Percentiles rank a stretch among this genome's conserved stretches.
Conservation (phyloP, 2,329 filamentous ascomycete species). For the Xylaria sp. region DNA sequence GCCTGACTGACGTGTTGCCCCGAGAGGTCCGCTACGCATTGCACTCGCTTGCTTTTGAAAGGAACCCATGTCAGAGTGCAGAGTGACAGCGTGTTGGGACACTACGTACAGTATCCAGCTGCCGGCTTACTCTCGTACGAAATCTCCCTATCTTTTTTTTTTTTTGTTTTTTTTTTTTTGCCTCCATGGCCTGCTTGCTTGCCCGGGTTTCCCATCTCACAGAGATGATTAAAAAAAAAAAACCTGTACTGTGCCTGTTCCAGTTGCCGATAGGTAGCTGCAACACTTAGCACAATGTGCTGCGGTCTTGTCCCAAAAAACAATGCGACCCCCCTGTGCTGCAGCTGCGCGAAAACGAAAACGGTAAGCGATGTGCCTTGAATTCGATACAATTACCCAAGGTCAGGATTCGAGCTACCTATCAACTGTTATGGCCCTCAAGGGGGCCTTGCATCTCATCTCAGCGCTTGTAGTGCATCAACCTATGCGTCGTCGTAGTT, state of each 20-base stretch:
- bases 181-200: constrained; percentile 5
- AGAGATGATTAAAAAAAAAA: background rate
- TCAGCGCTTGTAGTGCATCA: constrained; percentile 26
- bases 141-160: too few species aligned
- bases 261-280: constrained; percentile 5
- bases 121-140: constrained; percentile 28
- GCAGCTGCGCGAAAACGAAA: constrained; percentile 23
- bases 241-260: constrained; percentile 4
- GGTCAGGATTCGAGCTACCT: background rate
- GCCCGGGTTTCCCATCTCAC: background rate
- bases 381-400: constrained; percentile 10
- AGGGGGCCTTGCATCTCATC: constrained; percentile 26
- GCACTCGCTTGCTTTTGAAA: constrained; percentile 3
- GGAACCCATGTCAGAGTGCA: constrained; percentile 28
- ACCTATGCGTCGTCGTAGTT: constrained; percentile 12
- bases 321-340: constrained; percentile 13
- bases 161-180: too few species aligned
- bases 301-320: constrained; percentile 8
- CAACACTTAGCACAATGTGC: background rate
- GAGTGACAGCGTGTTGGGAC: constrained; percentile 30
- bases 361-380: constrained; percentile 16
- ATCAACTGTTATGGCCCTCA: background rate
- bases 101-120: background rate
- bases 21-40: constrained; percentile 15
- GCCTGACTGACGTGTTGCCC: constrained; percentile 18